Conservation (phyloP, 306 rosid species). For the Dalbergia cultrata region DNA sequence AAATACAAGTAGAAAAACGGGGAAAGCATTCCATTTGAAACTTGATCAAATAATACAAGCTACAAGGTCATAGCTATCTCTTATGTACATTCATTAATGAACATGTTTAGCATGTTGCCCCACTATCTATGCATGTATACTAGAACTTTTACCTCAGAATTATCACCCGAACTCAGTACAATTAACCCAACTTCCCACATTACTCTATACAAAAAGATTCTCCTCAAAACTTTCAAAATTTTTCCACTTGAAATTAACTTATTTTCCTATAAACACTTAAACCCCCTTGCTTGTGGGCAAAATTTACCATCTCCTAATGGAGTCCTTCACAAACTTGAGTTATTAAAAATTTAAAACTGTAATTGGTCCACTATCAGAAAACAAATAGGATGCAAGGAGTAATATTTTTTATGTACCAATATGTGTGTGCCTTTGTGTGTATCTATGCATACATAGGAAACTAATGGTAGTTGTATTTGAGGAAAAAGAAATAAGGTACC, state of each 20-base stretch:
- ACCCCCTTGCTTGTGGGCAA: neutral
- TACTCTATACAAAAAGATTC: neutral
- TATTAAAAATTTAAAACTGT: conserved; percentile 10
- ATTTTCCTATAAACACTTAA: neutral
- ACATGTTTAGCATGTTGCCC: neutral
- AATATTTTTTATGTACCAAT: conserved; percentile 3
- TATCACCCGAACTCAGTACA: neutral
- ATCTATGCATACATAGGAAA: conserved; percentile 4
- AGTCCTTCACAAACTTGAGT: neutral
- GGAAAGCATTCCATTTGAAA: neutral
- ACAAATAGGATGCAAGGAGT: neutral
- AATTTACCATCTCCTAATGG: neutral
- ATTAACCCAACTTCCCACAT: conserved; percentile 12
- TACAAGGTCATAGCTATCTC: neutral
- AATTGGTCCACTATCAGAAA: neutral
- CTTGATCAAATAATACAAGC: neutral
- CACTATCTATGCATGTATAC: neutral
- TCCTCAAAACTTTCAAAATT: neutral
- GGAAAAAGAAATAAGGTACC: neutral
- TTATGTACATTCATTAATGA: neutral
- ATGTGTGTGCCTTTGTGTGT: neutral
- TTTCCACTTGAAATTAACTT: neutral
- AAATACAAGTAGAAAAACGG: neutral
- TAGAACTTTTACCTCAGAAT: neutral
- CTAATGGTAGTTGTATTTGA: neutral